Evolutionary conservation across 2,329 filamentous ascomycete genomes (phyloP), one percentile per base, ranked within the genome.

Genomic region (Ophiostoma ips): DNA sequence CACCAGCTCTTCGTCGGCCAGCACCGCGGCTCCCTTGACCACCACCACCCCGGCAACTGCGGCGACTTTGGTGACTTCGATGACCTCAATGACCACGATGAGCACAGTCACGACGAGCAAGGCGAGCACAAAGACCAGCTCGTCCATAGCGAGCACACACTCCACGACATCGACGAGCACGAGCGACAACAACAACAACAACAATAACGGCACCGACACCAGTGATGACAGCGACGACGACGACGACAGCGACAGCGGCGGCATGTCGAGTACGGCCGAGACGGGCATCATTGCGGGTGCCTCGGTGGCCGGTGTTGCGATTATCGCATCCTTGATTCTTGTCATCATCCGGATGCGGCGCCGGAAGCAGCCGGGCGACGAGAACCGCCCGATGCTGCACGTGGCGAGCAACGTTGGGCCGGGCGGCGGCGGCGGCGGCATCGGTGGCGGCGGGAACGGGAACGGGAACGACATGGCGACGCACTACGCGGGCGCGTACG

Each of bases 361-460:
- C 41, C 55, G 50, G 24, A 58, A 53, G 28, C 46, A 52, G 12
- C 5, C n/a, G 4, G 33, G 12, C 46, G 60, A 63, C 24, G 61
- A 65, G 50, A 57, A 58, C 24, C 60, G 59, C 33, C 60, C 60
- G 7, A 62, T 64, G 60, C 56, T 63, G 13, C 34, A 19, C 46
- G 18, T 8, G 24, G 4, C 24, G 40, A 30, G 15, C 40, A 37
- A 5, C 18, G 1, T 21, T 19, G 11, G 47, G 40, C 16, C 57
- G 60, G 8, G 8, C 56, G 56, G n/a, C 58, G 59, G 34, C 56
- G 31, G 48, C n/a, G 37, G 31, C 38, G n/a, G n/a, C n/a, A n/a
- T n/a, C 56, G 56, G n/a, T 58, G 59, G 34, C 56, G 31, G 48
- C n/a, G 37, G 31, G n/a, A n/a, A n/a, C n/a, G n/a, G n/a, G n/a